Base-by-base conservation (phyloP, 495 filamentous ascomycete species). In the Lentithecium fluviatile region DNA sequence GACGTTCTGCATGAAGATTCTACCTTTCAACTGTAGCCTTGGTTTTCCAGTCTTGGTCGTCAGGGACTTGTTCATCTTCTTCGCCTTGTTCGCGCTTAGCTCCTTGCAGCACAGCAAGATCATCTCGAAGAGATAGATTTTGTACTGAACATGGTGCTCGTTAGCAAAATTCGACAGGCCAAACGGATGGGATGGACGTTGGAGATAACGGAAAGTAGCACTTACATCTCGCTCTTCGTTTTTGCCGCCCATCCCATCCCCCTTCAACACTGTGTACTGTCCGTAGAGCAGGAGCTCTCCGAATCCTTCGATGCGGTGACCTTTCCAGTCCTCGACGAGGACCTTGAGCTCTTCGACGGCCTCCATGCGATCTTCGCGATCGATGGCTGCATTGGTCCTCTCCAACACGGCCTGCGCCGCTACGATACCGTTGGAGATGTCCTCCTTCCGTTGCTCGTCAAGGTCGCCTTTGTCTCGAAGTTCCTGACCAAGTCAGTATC, bases 1-100 rank as follows among this genome's bases (percentile, higher is more conserved):
- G 45, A 98, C 93, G 70, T 98, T 98, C 55, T 93, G 91, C 93
- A 98, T 97, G 75, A 97, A 97, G 67, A 98, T 98, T 20, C 94
- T 84, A 23, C 94, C 94, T 75, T 97, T 98, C 32, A 98, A 80
- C 71, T 96, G 91, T 48, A 98, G 78, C 71, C 88, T 92, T 34
- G 86, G 82, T 68, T 89, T 88, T 51, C 83, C 81, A 69, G 88
- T 93, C 62, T 82, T 85, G 72, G 85, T 83, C 55, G 85, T 82
- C 46, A 84, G 77, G 1, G 88, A 81, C 71, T 90, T 91, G 75
- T 86, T 87, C 62, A 75, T 78, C 60, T 83, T 83, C 68, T 90
- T 89, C 73, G 82, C 87, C 75, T 97, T 97, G 69, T 87, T 89
- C 2, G 88, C 86, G 52, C 88, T 87, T 43, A 93, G 80, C 68